These are phyloP conservation scores for Lactuca saligna DNA, from an alignment of 129 eudicot genomes.

Conservation along the genomic window DNA sequence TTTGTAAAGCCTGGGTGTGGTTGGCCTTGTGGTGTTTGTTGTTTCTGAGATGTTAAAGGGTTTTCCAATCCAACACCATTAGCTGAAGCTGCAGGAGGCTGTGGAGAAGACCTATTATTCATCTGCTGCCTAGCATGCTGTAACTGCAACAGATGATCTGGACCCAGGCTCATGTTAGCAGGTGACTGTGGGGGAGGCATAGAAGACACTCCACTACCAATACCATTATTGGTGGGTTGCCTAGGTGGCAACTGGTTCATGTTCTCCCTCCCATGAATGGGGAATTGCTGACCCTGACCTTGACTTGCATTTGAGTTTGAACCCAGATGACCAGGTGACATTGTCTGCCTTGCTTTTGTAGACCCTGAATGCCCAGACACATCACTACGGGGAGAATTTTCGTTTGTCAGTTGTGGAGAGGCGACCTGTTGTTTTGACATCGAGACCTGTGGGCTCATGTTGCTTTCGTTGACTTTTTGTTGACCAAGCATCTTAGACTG, in stretches of 20 bases:
- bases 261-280: slow-evolving; percentile 56
- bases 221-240: slow-evolving; percentile 45
- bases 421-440: slow-evolving; percentile 54
- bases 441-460: slow-evolving; percentile 32
- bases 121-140: slow-evolving; percentile 58
- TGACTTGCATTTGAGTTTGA: slow-evolving; percentile 41
- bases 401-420: slow-evolving; percentile 63
- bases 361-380: slow-evolving; percentile 78
- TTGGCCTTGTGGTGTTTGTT: slow-evolving; percentile 16
- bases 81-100: slow-evolving; percentile 45
- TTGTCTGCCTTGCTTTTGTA: slow-evolving; percentile 59
- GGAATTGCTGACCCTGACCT: slow-evolving; percentile 49
- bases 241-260: slow-evolving; percentile 62
- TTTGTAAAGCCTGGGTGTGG: slow-evolving; percentile 61
- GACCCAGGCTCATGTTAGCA: slow-evolving; percentile 69
- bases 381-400: slow-evolving; percentile 79
- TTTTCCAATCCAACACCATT: slow-evolving; percentile 46
- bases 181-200: slow-evolving; percentile 62
- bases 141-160: slow-evolving; percentile 56
- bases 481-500: slow-evolving; percentile 79
- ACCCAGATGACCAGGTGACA: slow-evolving; percentile 48
- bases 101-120: slow-evolving; percentile 59
- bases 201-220: slow-evolving; percentile 65
- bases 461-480: slow-evolving; percentile 68
- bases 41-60: slow-evolving; percentile 52